Base-by-base conservation (phyloP, 2,329 filamentous ascomycete species). In the Monosporascus sp. region DNA sequence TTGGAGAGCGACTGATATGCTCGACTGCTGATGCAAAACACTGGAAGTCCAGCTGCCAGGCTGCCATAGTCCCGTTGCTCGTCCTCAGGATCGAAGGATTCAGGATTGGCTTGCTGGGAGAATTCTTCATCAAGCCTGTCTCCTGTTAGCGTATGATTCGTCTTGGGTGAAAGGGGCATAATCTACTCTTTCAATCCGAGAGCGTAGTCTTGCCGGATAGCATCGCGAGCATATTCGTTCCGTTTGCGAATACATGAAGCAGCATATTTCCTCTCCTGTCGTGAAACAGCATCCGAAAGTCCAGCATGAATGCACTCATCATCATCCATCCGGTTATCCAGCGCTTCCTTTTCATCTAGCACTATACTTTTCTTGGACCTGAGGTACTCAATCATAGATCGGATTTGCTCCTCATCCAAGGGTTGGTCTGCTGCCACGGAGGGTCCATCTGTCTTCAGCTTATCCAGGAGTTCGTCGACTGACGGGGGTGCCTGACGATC, bases 11-110 rank as follows among this genome's bases (percentile, higher is more conserved):
- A 80, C 59, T 87, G 82, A 53, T 84, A 87, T 0, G 78, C 82
- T 48, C 76, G 70, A 47, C 78, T 80, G 54, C 80, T 83, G 11
- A 87, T 78, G 56, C 83, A 87, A 62, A 85, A 88, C 2, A 88
- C 82, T 0, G 81, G 77, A 1, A 88, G 69, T 0, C 72, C 72
- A 6, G 63, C 62, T 0, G 78, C 80, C 15, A 85, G 72, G 45
- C 80, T 64, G 1, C 78, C 72, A 49, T 87, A 87, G 58, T 85
- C 75, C 14, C 80, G 73, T 1, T 71, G 31, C 3, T 81, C 75
- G 3, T 74, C 61, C 2, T 77, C 73, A 0, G 78, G 79, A 56
- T 84, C 69, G 57, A 83, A 83, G 7, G 71, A 71, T 1, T 73
- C 74, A 15, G 78, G 77, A 47, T 83, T 75, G 52, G 78, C 72